A percentile compares a stretch with the other conserved stretches of the same genome.
These are phyloP conservation scores for Colletotrichum godetiae DNA, from an alignment of 2,329 filamentous ascomycete species.

Conservation along the genomic window DNA sequence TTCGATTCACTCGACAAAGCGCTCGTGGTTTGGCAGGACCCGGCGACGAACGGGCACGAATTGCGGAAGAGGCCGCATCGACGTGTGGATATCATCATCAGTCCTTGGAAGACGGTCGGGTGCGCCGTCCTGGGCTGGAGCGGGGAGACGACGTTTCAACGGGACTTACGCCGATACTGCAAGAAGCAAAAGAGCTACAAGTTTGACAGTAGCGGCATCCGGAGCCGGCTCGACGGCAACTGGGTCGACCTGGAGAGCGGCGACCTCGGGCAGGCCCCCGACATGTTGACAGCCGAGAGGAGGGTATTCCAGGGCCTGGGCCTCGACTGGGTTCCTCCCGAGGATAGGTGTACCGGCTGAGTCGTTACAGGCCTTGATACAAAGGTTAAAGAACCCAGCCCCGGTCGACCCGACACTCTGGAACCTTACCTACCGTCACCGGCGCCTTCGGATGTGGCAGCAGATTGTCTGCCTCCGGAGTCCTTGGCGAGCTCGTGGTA, in stretches of 20 bases:
- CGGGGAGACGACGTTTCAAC: slow-evolving; percentile 88
- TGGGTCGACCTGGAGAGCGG: slow-evolving; percentile 79
- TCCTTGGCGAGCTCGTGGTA: neutral
- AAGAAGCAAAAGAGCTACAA: slow-evolving; percentile 79
- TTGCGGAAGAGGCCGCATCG: slow-evolving; percentile 68
- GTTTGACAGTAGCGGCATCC: slow-evolving; percentile 91
- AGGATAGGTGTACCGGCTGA: slow-evolving; percentile 76
- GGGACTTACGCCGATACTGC: slow-evolving; percentile 85
- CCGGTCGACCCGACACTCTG: neutral
- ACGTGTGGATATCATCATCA: slow-evolving; percentile 91
- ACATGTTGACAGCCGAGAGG: slow-evolving; percentile 80
- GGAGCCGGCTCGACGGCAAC: slow-evolving; percentile 71
- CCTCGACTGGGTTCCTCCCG: slow-evolving; percentile 73
- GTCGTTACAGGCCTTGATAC: neutral
- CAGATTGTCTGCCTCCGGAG: neutral
- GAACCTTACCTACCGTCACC: neutral
- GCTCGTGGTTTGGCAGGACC: slow-evolving; percentile 90
- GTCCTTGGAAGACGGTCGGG: slow-evolving; percentile 88
- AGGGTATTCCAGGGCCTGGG: slow-evolving; percentile 83
- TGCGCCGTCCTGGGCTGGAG: slow-evolving; percentile 92
- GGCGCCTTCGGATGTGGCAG: neutral
- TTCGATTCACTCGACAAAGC: slow-evolving; percentile 95
- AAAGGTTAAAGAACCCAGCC: neutral
- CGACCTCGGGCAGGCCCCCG: slow-evolving; percentile 59
- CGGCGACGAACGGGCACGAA: slow-evolving; percentile 44